Percentiles rank a stretch among this genome's conserved stretches.
phyloP scores from a whole-genome alignment of 2,329 filamentous ascomycete genomes.

The Ceratocystiopsis minuta region DNA sequence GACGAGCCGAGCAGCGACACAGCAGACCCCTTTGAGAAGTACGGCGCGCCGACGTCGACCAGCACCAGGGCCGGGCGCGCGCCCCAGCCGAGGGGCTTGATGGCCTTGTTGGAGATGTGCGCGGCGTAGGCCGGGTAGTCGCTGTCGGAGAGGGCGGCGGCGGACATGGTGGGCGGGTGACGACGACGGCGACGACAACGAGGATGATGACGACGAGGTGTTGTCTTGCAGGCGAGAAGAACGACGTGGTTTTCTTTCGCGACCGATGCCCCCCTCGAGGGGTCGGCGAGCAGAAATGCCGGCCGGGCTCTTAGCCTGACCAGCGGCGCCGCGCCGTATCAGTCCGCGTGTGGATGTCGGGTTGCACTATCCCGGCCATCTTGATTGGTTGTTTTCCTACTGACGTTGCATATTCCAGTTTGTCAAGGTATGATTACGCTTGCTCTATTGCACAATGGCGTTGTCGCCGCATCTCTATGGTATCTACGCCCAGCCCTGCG shows the following conservation, averaged over 20 bases:
- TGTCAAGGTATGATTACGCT: too few species aligned
- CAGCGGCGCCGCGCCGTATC: too few species aligned
- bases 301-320: too few species aligned
- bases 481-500: background rate
- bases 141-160: background rate
- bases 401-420: too few species aligned
- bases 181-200: too few species aligned
- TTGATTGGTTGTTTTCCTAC: too few species aligned
- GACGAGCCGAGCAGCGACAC: background rate
- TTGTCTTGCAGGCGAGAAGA: background rate
- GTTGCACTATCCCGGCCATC: too few species aligned
- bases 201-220: background rate
- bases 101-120: slow-evolving; percentile 2
- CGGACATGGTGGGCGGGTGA: background rate
- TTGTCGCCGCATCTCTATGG: background rate
- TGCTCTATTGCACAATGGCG: background rate
- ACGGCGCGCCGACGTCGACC: slow-evolving; percentile 28
- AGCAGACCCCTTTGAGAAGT: slow-evolving; percentile 15
- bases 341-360: too few species aligned
- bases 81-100: slow-evolving; percentile 20
- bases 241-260: too few species aligned
- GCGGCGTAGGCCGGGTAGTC: slow-evolving; percentile 2
- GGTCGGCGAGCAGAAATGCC: too few species aligned
- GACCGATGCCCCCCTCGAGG: too few species aligned
- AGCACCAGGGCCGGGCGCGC: slow-evolving; percentile 23